Evolutionary conservation across 768 basidiomycete genomes (phyloP), one percentile per base, ranked within the genome.

Genomic region (Glaciozyma antarctica): DNA sequence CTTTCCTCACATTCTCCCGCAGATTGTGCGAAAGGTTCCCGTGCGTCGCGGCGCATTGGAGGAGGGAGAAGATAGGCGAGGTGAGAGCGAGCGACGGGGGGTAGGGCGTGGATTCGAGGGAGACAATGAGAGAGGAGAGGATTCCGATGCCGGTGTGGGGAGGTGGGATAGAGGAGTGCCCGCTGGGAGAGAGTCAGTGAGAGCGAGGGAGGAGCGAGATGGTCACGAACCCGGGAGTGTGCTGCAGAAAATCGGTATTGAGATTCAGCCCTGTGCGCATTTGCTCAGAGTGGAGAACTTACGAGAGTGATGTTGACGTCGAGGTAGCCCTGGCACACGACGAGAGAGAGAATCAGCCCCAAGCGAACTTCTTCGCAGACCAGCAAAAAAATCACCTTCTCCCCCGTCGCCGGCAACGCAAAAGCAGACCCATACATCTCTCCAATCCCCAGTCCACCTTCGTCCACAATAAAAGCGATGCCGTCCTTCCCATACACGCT

Each of bases 81-180:
- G 44, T 22, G 58, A 55, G 41, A 0, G 58, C 28, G 17, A 64
- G 63, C 3, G 53, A 48, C 5, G 59, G 58, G 5, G 28, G 2
- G 58, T 60, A 64, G 32, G 63, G 59, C 38, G 47, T 19, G 21
- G 52, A 38, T 28, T 64, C 63, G 63, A 64, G 63, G 22, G 43
- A 22, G n/a, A 22, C 41, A 44, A 93, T 80, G n/a, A 88, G 75
- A 2, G 83, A 78, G 9, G 91, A 81, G 52, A 93, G 82, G 60
- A 91, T 85, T 15, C 90, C 90, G 63, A 93, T 89, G 60, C 66
- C 74, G 5, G 90, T 93, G 69, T 95, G 90, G 3, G 78, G 73
- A 17, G 90, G 90, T 17, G 91, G 91, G n/a, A 90, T 77, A 71
- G 87, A 88, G 0, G 90, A 91, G 76, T 93, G 91, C 0, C 90